Base-by-base conservation (phyloP, 1,284 basidiomycete species). In the Neonothopanus nambi region DNA sequence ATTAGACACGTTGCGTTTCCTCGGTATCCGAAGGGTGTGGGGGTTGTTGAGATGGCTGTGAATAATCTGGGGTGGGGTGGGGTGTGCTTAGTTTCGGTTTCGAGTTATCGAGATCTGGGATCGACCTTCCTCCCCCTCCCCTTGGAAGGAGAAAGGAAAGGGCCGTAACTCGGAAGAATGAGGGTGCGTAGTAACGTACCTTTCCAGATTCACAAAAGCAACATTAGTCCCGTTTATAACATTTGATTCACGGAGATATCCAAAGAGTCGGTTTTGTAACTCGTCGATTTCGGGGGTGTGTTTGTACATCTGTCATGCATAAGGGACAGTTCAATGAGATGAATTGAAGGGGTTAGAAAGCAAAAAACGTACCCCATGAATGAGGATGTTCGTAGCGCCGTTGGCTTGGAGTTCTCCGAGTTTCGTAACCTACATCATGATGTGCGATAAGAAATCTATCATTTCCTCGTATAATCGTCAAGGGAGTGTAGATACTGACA, bases 1-100 rank as follows among this genome's bases (percentile, higher is more conserved):
- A 68, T 48, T 8, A 68, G 59, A 50, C 67, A 68, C 20, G 65
- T 68, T 9, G 65, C 51, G 48, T 63, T 63, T 3, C 67, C 67
- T 4, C 39, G 46, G 44, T 63, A 68, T 9, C 66, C 66, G 38
- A 68, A 68, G 0, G 52, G 21, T 20, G 56, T 43, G 3, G 66
- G 66, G 15, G 42, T 42, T 18, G 48, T 56, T n/a, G 65, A 61
- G 23, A 67, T 65, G 8, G 59, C 44, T 18, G 59, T 49, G 55
- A 68, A 68, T 5, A 68, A 54, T 9, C 57, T 61, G 24, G 47
- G 2, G 36, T 17, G 28, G 13, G 7, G 17, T 12, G 21, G n/a
- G 20, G 13, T 13, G 8, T 9, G 4, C n/a, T n/a, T n/a, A n/a
- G 13, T 5, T 33, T 5, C 30, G 8, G 3, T 5, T 33, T 8